These are phyloP conservation scores for Chytriomyces sp. DNA, from an alignment of 192 early-diverging fungal species.

Conservation along the genomic window DNA sequence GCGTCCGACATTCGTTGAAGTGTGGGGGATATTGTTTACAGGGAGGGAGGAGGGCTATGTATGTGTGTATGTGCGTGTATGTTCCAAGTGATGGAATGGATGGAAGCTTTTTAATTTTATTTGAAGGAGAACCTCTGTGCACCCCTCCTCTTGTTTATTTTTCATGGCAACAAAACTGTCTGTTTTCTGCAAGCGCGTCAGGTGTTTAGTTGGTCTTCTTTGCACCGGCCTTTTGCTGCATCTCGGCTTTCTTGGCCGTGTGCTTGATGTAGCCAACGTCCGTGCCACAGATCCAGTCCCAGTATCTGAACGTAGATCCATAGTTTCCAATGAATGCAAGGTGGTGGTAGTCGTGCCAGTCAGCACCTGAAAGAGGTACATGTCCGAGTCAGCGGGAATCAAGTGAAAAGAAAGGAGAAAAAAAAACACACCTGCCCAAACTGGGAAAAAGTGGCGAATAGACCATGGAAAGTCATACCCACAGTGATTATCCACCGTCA, in stretches of 20 bases:
- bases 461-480: conserved; percentile 98
- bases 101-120: too few relatives aligned
- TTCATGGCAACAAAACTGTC: too few relatives aligned
- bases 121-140: too few relatives aligned
- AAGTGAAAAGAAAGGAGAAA: background rate
- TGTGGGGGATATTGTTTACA: too few relatives aligned
- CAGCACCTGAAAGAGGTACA: conserved; percentile 59
- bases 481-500: conserved; percentile 88
- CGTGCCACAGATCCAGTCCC: conserved; percentile 88
- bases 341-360: conserved; percentile 96
- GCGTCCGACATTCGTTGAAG: too few relatives aligned
- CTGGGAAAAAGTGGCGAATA: conserved; percentile 79
- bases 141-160: too few relatives aligned
- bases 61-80: too few relatives aligned
- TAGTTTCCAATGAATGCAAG: conserved; percentile 52
- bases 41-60: too few relatives aligned
- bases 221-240: background rate
- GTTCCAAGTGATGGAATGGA: too few relatives aligned
- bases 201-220: background rate
- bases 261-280: conserved; percentile 69
- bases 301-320: conserved; percentile 85
- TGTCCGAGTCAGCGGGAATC: background rate
- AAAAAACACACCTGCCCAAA: conserved; percentile 68
- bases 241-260: background rate
- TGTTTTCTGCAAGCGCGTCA: too few relatives aligned